Conservation (phyloP, 73 alveolate species). For the Paramecium sonneborni region DNA sequence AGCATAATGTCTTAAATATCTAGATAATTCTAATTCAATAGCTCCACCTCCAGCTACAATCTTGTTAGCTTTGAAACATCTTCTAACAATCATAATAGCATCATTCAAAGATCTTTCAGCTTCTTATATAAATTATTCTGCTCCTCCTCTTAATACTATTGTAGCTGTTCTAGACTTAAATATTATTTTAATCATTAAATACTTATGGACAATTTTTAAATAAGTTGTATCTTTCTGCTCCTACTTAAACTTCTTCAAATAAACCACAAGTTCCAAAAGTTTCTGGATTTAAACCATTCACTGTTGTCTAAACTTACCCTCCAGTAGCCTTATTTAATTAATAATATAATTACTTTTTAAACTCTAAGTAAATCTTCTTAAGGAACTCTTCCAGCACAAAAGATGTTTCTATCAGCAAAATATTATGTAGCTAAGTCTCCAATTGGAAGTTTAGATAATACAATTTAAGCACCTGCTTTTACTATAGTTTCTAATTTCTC, state of each 20-base stretch:
- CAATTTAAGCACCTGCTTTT: slow-evolving; percentile 92
- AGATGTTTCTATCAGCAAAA: slow-evolving; percentile 92
- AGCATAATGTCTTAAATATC: slow-evolving; percentile 88
- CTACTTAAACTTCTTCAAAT: slow-evolving; percentile 96
- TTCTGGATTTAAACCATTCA: slow-evolving; percentile 80
- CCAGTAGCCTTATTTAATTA: slow-evolving; percentile 88
- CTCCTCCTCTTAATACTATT: slow-evolving; percentile 98
- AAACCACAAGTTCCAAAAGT: slow-evolving; percentile 93
- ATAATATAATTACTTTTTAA: slow-evolving; percentile 60
- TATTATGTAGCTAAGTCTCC: slow-evolving; percentile 97
- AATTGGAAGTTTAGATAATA: slow-evolving; percentile 95
- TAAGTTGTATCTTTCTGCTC: slow-evolving; percentile 92
- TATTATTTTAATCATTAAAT: background rate
- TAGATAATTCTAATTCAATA: slow-evolving; percentile 94
- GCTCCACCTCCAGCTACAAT: slow-evolving; percentile 94
- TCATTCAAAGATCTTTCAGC: slow-evolving; percentile 97
- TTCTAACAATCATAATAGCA: slow-evolving; percentile 94
- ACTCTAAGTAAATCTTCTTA: slow-evolving; percentile 92
- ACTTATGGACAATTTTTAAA: slow-evolving; percentile 79
- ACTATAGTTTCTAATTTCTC: slow-evolving; percentile 92
- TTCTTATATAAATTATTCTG: slow-evolving; percentile 97
- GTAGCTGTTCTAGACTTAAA: slow-evolving; percentile 91
- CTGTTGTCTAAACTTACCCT: slow-evolving; percentile 91
- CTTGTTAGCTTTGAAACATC: slow-evolving; percentile 87
- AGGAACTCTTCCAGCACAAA: slow-evolving; percentile 96